A percentile compares a stretch with the other conserved stretches of the same genome.
These are phyloP conservation scores for Begonia masoniana DNA, from an alignment of 306 rosid genomes.

Conservation along the genomic window DNA sequence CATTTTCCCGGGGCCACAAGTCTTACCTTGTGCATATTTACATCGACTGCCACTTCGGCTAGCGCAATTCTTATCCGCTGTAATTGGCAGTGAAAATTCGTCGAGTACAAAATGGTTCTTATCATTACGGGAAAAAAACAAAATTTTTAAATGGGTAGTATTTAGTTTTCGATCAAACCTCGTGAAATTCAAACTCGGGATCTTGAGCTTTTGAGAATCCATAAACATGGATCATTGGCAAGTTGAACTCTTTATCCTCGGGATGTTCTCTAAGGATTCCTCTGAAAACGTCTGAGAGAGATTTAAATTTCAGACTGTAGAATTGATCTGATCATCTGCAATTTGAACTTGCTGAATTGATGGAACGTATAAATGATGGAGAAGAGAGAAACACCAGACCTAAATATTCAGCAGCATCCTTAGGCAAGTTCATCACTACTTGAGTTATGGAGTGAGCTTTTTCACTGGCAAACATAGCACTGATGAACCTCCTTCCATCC, in stretches of 20 bases:
- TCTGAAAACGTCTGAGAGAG: constrained; percentile 49
- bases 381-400: constrained; percentile 24
- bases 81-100: constrained; percentile 9
- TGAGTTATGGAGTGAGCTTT: constrained; percentile 69
- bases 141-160: not conserved
- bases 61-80: constrained; percentile 82
- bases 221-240: constrained; percentile 78
- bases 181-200: constrained; percentile 92
- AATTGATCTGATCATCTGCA: no score
- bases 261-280: constrained; percentile 57
- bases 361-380: not conserved
- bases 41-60: constrained; percentile 63
- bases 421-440: constrained; percentile 94
- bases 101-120: not conserved
- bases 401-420: constrained; percentile 76
- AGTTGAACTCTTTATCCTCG: constrained; percentile 22
- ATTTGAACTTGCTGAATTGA: not conserved
- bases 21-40: constrained; percentile 70
- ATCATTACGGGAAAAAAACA: not conserved
- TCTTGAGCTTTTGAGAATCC: constrained; percentile 93
- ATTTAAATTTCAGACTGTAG: not conserved
- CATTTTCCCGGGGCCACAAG: constrained; percentile 93
- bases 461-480: constrained; percentile 61
- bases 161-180: constrained; percentile 29
- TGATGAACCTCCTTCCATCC: constrained; percentile 96